A percentile compares a stretch with the other conserved stretches of the same genome.
phyloP scores from a whole-genome alignment of 352 stramenopile genomes.

The Phytophthora fragariae region DNA sequence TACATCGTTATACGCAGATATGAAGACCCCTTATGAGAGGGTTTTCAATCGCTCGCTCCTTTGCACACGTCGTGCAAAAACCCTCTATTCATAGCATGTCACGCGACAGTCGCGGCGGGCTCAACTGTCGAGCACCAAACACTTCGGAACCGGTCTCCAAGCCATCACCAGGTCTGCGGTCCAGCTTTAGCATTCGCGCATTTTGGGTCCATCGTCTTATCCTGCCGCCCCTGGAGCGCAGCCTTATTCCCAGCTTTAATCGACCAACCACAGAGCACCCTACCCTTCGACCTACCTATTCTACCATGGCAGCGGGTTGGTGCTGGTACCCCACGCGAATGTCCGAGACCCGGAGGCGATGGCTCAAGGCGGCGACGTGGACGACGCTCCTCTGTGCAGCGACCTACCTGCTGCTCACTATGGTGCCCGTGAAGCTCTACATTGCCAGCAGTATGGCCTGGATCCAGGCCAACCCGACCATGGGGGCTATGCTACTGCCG shows the following conservation, averaged over 20 bases:
- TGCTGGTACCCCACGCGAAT: slow-evolving; percentile 9
- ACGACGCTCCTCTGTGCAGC: slow-evolving; percentile 16
- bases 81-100: slow-evolving; percentile 35
- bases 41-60: neutral
- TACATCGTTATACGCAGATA: neutral
- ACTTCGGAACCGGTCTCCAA: slow-evolving; percentile 31
- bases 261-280: slow-evolving; percentile 16
- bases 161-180: slow-evolving; percentile 15
- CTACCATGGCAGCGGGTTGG: slow-evolving; percentile 11
- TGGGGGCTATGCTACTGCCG: slow-evolving; percentile 60
- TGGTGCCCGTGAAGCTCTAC: slow-evolving; percentile 59
- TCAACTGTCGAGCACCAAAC: slow-evolving; percentile 26
- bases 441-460: slow-evolving; percentile 42
- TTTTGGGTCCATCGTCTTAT: slow-evolving; percentile 18
- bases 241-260: slow-evolving; percentile 28
- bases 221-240: slow-evolving; percentile 4
- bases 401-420: slow-evolving; percentile 30
- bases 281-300: neutral
- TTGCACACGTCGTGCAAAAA: slow-evolving; percentile 16
- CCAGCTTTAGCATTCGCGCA: slow-evolving; percentile 30
- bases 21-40: neutral
- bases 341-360: slow-evolving; percentile 22
- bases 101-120: slow-evolving; percentile 8
- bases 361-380: slow-evolving; percentile 36
- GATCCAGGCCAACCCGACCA: slow-evolving; percentile 57